Evolutionary conservation across 1,284 basidiomycete species (phyloP).

Genomic region (Pulveroboletus sp.): DNA sequence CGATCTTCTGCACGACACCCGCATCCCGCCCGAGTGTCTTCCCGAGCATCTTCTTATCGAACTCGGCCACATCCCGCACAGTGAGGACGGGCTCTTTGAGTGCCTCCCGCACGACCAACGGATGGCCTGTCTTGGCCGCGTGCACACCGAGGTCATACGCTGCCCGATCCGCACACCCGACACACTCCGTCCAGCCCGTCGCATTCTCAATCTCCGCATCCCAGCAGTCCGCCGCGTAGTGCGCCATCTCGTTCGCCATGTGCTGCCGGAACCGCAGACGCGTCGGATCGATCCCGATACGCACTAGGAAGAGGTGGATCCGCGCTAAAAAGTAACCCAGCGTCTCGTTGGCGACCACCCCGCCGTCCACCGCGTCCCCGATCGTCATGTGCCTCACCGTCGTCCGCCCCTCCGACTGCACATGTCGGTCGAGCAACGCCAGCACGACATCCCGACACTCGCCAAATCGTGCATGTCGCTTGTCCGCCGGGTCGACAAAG

Average conservation of each 20-base stretch:
- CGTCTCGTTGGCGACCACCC: constrained; percentile 94
- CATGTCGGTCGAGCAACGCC: constrained; percentile 77
- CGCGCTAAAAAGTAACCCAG: constrained; percentile 96
- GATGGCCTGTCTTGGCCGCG: constrained; percentile 59
- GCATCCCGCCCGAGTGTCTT: constrained; percentile 90
- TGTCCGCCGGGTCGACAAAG: constrained; percentile 94
- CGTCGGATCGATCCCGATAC: constrained; percentile 88
- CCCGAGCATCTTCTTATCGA: constrained; percentile 89
- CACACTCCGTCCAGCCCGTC: constrained; percentile 98
- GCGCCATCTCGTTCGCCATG: constrained; percentile 98
- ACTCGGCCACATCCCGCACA: constrained; percentile 72
- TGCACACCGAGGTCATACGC: constrained; percentile 86
- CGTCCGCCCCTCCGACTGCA: constrained; percentile 77
- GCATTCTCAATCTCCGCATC: constrained; percentile 97
- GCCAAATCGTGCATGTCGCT: constrained; percentile 80
- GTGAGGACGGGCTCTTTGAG: constrained; percentile 78
- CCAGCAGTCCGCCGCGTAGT: constrained; percentile 99
- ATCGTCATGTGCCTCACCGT: constrained; percentile 68
- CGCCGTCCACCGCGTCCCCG: constrained; percentile 85
- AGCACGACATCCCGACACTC: constrained; percentile 80
- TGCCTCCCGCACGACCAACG: constrained; percentile 80
- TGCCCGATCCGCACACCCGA: constrained; percentile 97
- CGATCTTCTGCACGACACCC: constrained; percentile 64
- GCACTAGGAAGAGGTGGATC: constrained; percentile 87
- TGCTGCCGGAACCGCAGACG: constrained; percentile 94